phyloP scores from a whole-genome alignment of 306 rosid genomes.

The Canavalia gladiata region DNA sequence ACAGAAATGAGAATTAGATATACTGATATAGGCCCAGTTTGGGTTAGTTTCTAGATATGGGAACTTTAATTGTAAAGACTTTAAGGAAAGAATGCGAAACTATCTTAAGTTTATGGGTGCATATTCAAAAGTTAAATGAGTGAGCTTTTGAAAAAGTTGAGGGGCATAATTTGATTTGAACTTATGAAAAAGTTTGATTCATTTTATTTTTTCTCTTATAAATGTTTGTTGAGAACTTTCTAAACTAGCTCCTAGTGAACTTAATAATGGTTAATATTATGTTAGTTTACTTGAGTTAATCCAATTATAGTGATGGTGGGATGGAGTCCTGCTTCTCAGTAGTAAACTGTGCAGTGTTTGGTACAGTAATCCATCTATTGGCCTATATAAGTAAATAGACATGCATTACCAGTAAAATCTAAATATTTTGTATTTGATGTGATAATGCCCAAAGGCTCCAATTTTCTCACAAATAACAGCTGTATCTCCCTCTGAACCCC shows the following conservation, averaged over 20 bases:
- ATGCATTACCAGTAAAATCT: no score
- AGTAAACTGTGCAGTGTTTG: no score
- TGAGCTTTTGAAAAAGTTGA: not conserved
- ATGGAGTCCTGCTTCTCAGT: no score
- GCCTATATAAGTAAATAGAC: no score
- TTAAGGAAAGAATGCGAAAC: not conserved
- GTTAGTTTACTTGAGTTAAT: not conserved
- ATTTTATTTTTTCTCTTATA: not conserved
- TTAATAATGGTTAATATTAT: conserved; percentile 2
- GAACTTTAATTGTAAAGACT: not conserved
- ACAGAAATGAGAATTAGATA: not conserved
- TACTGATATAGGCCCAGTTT: not conserved
- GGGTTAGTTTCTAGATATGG: not conserved
- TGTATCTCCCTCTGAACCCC: no score
- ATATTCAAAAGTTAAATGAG: not conserved
- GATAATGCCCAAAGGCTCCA: no score
- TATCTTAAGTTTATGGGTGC: not conserved
- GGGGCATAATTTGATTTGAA: not conserved
- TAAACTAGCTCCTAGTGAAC: not conserved
- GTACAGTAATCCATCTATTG: no score
- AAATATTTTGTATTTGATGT: no score
- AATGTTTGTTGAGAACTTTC: not conserved
- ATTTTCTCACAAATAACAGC: no score
- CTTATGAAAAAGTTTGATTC: not conserved
- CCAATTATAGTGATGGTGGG: not conserved